Percentiles rank a stretch among this genome's conserved stretches.
phyloP scores from a whole-genome alignment of 2,329 filamentous ascomycete genomes.

The Paraphoma chrysanthemicola region DNA sequence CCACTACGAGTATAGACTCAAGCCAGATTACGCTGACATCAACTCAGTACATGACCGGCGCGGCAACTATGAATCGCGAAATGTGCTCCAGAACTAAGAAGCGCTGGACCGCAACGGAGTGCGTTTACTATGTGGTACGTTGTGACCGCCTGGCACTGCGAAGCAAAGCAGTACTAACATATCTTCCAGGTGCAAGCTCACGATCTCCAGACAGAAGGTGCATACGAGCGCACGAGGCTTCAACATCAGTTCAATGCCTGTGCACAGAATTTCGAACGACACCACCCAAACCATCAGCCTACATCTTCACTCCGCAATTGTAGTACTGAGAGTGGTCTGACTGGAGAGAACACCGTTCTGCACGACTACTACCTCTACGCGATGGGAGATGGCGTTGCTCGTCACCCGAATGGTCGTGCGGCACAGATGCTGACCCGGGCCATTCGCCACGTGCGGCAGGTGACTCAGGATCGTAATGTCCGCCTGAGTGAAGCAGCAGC shows the following conservation, averaged over 20 bases:
- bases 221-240: constrained; percentile 1
- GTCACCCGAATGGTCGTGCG: neutral
- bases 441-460: constrained; percentile 6
- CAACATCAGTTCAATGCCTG: constrained; percentile 3
- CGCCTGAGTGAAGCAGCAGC: constrained; percentile 6
- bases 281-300: neutral
- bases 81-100: constrained; percentile 2
- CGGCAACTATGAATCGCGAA: constrained; percentile 5
- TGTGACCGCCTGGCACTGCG: neutral
- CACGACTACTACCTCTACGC: constrained; percentile 11
- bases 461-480: constrained; percentile 3
- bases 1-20: neutral
- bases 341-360: neutral
- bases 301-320: constrained; percentile 1
- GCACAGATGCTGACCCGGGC: constrained; percentile 8
- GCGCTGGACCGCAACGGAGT: constrained; percentile 1
- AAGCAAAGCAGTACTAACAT: neutral
- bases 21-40: neutral
- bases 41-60: constrained; percentile 2
- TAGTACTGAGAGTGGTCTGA: constrained; percentile 2
- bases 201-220: neutral
- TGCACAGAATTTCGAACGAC: neutral
- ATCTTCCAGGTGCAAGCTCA: neutral
- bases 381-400: constrained; percentile 10
- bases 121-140: constrained; percentile 3